A percentile compares a stretch with the other conserved stretches of the same genome.
Conservation (phyloP, 371 early-diverging fungal genomes). For the Haplosporangium sp. region DNA sequence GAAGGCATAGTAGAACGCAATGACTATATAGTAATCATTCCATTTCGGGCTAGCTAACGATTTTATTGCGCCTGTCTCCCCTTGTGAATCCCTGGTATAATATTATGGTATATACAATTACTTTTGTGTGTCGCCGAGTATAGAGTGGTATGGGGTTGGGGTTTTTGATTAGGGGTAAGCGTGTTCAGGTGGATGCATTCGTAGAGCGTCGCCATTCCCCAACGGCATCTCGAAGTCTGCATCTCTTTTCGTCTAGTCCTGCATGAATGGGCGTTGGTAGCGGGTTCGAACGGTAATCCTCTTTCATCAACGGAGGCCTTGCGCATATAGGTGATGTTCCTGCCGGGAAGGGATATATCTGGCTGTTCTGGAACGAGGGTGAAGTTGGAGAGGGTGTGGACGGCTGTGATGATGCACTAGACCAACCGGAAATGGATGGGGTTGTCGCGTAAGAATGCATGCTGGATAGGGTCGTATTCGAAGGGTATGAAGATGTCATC, state of each 20-base stretch:
- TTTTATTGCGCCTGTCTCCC: neutral
- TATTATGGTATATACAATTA: neutral
- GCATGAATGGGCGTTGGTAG: constrained; percentile 26
- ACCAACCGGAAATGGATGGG: constrained; percentile 29
- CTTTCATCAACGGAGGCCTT: neutral
- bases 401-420: constrained; percentile 21
- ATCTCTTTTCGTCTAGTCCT: constrained; percentile 31
- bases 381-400: constrained; percentile 45
- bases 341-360: constrained; percentile 19
- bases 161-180: too few species aligned
- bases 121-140: too few species aligned
- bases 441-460: constrained; percentile 21
- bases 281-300: constrained; percentile 33
- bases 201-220: constrained; percentile 47
- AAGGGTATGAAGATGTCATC: constrained; percentile 12
- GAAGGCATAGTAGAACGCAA: neutral
- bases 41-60: neutral
- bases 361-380: constrained; percentile 16
- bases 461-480: constrained; percentile 21
- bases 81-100: too few species aligned
- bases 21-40: too few species aligned
- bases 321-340: neutral
- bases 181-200: constrained; percentile 6
- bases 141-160: too few species aligned
- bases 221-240: constrained; percentile 40